Base-by-base conservation (phyloP, 1,284 basidiomycete genomes). In the Leccinum subrobustum region DNA sequence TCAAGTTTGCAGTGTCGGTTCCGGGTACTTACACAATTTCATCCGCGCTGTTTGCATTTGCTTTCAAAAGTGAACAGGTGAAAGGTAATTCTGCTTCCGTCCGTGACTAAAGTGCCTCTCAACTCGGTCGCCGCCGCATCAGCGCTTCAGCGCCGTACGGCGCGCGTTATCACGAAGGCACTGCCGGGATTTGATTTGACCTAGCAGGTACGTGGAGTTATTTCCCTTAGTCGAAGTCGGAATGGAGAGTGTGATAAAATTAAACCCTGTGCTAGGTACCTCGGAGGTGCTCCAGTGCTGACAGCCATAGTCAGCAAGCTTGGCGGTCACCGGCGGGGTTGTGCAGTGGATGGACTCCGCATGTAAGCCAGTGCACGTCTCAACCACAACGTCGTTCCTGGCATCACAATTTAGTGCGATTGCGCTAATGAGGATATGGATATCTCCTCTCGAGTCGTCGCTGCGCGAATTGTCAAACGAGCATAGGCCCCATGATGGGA, bases 11-110 rank as follows among this genome's bases (percentile, higher is more conserved):
- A 20, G 52, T 52, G 33, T 8, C 20, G 31, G n/a, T 29, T 29
- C 9, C 29, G 29, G 29, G 29, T 18, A 25, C 23, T 44, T 11
- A 20, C 42, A 16, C 42, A 16, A 20, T 20, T 20, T 52, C 33
- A 61, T 54, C 67, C 63, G 62, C 58, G 48, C 64, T 69, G 48
- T 57, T 63, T 44, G 58, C 59, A 27, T 56, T 53, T 56, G 5
- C 6, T 14, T 35, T 14, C 6, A 35, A 59, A 50, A 47, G 20
- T 27, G 18, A 42, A 8, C 39, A n/a, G n/a, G 39, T 44, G 18
- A 44, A 6, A 44, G 42, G 42, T 44, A 12, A 9, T 18, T 42
- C 9, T 42, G 2, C 39, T 42, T 18, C n/a, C 39, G 39, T 42
- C 39, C 39, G 39, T 16, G 4, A 42, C 39, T 42, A 35, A 3